Evolutionary conservation across 352 stramenopile species (phyloP).

Genomic region (Phytophthora sp.): DNA sequence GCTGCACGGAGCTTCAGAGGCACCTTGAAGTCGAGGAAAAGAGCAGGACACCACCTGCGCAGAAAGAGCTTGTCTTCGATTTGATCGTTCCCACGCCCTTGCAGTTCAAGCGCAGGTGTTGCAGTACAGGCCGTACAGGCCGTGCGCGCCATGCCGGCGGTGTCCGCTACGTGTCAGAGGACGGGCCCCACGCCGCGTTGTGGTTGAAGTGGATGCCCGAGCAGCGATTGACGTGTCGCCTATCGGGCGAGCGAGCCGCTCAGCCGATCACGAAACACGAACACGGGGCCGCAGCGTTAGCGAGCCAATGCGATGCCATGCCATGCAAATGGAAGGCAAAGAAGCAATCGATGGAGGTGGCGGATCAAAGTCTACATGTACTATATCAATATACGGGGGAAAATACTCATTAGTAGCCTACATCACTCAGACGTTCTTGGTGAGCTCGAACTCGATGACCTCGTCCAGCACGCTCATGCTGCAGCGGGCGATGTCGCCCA

Average conservation of each 20-base stretch:
- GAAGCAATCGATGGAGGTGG: too few relatives aligned
- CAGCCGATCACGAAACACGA: neutral
- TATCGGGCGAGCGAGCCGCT: conserved; percentile 4
- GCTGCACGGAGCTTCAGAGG: conserved; percentile 7
- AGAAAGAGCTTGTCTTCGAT: conserved; percentile 33
- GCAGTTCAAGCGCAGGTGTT: conserved; percentile 24
- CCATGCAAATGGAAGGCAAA: neutral
- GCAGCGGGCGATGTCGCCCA: conserved; percentile 31
- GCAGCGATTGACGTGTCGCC: conserved; percentile 22
- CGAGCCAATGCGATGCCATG: neutral
- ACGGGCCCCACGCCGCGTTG: neutral
- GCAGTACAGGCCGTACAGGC: conserved; percentile 10
- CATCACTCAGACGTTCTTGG: conserved; percentile 34
- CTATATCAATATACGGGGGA: conserved; percentile 34
- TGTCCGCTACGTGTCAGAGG: conserved; percentile 17
- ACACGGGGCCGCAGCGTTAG: too few relatives aligned
- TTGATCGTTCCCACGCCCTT: conserved; percentile 25
- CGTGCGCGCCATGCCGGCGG: conserved; percentile 4
- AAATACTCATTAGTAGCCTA: conserved; percentile 28
- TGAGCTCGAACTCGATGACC: conserved; percentile 51
- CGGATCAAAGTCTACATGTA: conserved; percentile 34
- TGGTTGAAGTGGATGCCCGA: conserved; percentile 27
- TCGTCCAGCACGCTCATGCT: conserved; percentile 53
- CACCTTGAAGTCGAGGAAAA: conserved; percentile 41
- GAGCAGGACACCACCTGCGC: conserved; percentile 31